These are phyloP conservation scores for Colletotrichum melonis DNA, from an alignment of 2,329 filamentous ascomycete genomes.

Conservation along the genomic window DNA sequence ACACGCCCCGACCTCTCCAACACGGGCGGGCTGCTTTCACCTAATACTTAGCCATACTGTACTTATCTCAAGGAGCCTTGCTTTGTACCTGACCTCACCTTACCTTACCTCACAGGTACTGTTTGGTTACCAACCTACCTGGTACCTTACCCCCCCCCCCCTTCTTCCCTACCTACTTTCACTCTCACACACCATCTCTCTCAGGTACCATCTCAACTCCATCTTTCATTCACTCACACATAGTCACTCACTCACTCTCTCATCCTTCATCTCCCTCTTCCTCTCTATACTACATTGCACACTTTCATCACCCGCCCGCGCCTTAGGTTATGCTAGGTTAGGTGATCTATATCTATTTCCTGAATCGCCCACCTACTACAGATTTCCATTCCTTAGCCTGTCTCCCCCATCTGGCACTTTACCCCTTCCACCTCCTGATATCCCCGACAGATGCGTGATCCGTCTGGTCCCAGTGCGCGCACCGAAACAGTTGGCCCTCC, in stretches of 20 bases:
- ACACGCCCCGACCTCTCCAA: no score
- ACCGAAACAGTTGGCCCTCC: slow-evolving; percentile 44
- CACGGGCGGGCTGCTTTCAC: not conserved
- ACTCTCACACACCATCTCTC: not conserved
- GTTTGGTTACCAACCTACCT: not conserved
- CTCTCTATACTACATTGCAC: not conserved
- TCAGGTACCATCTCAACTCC: not conserved
- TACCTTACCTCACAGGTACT: not conserved
- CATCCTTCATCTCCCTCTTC: not conserved
- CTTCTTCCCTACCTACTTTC: not conserved
- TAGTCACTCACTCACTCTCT: not conserved
- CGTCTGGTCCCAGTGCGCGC: slow-evolving; percentile 44
- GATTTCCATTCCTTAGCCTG: slow-evolving; percentile 39
- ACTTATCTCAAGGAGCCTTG: not conserved
- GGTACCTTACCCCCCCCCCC: not conserved
- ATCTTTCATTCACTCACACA: not conserved
- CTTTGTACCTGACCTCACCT: not conserved
- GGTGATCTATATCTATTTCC: not conserved
- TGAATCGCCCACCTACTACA: not conserved
- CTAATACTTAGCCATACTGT: not conserved
- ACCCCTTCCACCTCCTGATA: slow-evolving; percentile 33
- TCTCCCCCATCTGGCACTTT: slow-evolving; percentile 42
- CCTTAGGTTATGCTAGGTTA: not conserved
- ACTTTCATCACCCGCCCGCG: slow-evolving; percentile 8
- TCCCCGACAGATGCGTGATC: slow-evolving; percentile 48